Conservation (phyloP, 1,284 basidiomycete genomes). For the Cutaneotrichosporon sp. region DNA sequence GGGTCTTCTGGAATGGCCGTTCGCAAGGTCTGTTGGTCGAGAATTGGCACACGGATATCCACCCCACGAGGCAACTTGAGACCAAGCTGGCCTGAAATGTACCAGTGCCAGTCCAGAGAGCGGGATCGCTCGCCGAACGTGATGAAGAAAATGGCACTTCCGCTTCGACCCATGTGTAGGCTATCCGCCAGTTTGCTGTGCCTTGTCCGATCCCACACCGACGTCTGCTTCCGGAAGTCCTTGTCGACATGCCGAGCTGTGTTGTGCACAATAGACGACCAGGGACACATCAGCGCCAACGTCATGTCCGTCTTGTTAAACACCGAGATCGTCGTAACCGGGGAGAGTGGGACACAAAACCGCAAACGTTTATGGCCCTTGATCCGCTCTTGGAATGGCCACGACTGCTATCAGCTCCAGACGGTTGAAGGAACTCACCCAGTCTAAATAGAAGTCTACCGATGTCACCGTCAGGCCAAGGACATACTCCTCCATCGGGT, state of each 20-base stretch:
- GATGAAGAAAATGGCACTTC: conserved; percentile 35
- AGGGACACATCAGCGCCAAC: conserved; percentile 23
- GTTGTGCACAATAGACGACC: conserved; percentile 9
- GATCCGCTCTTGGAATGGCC: conserved; percentile 30
- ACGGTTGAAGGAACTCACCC: conserved; percentile 17
- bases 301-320: conserved; percentile 44
- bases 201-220: conserved; percentile 2
- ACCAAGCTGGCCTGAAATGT: conserved; percentile 41
- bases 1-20: conserved; percentile 33
- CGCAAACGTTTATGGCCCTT: conserved; percentile 36
- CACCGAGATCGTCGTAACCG: conserved; percentile 34
- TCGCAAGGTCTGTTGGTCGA: conserved; percentile 35
- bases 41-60: conserved; percentile 35
- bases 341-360: conserved; percentile 38
- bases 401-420: conserved; percentile 13
- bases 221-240: background rate
- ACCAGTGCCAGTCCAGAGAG: conserved; percentile 48
- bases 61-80: conserved; percentile 34
- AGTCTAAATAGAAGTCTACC: conserved; percentile 45
- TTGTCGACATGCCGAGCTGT: conserved; percentile 6
- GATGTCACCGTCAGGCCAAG: conserved; percentile 38
- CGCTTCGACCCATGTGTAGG: conserved; percentile 7
- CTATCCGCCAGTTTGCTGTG: conserved; percentile 8
- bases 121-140: conserved; percentile 39
- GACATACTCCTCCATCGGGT: conserved; percentile 42